Conservation (phyloP, 768 basidiomycete species). For the Termitomyces sp. region DNA sequence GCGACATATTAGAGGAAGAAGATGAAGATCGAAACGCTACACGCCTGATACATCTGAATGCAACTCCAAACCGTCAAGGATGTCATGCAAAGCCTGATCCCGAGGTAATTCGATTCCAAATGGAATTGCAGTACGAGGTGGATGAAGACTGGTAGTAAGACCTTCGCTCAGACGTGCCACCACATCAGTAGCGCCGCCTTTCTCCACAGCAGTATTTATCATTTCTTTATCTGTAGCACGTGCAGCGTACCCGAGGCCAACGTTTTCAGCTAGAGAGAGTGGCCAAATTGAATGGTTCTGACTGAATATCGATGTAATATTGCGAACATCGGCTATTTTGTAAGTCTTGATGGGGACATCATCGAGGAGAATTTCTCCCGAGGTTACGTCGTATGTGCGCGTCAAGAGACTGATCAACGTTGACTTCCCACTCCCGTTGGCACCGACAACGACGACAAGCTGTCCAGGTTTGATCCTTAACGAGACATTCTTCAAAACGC, state of each 20-base stretch:
- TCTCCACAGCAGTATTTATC: constrained; percentile 19
- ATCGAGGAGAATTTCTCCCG: constrained; percentile 39
- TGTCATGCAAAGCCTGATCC: constrained; percentile 10
- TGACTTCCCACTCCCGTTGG: constrained; percentile 50
- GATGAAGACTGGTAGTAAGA: too few relatives aligned
- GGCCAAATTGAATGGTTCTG: constrained; percentile 46
- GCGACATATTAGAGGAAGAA: background rate
- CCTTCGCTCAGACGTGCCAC: background rate
- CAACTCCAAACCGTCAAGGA: constrained; percentile 12
- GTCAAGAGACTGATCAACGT: constrained; percentile 45
- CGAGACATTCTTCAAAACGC: constrained; percentile 32
- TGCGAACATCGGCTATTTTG: constrained; percentile 30
- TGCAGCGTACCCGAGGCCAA: constrained; percentile 22
- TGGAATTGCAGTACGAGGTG: background rate
- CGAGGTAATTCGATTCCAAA: constrained; percentile 4
- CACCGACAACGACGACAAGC: constrained; percentile 50
- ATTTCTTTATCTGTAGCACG: constrained; percentile 14
- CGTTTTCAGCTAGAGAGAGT: constrained; percentile 33
- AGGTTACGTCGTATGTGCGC: constrained; percentile 35
- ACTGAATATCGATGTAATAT: constrained; percentile 39
- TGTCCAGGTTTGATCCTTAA: constrained; percentile 39
- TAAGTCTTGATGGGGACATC: constrained; percentile 33
- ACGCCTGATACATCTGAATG: constrained; percentile 7
- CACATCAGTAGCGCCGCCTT: constrained; percentile 19
- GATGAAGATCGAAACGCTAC: background rate